phyloP scores from a whole-genome alignment of 805 yeast species.

The Metschnikowia santaceciliae region DNA sequence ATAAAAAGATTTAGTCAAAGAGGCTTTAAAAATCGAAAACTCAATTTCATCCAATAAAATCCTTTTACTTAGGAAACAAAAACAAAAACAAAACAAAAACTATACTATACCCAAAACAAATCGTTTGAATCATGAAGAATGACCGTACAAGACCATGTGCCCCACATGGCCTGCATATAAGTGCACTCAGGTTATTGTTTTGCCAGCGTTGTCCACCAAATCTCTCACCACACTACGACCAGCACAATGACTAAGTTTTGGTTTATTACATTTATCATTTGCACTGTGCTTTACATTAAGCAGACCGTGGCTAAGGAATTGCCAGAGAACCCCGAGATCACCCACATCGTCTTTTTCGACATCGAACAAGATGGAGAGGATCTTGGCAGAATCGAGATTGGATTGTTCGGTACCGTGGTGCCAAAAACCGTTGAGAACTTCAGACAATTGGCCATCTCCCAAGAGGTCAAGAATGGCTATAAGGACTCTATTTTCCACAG shows the following conservation, averaged over 20 bases:
- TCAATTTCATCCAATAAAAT: too few relatives aligned
- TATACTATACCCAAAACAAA: too few relatives aligned
- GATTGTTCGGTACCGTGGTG: conserved; percentile 80
- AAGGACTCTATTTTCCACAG: conserved; percentile 66
- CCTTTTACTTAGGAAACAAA: too few relatives aligned
- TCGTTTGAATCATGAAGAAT: too few relatives aligned
- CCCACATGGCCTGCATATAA: background rate
- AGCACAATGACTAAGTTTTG: conserved; percentile 15
- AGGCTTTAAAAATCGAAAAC: too few relatives aligned
- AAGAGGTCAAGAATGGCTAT: conserved; percentile 65
- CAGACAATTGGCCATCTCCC: conserved; percentile 60
- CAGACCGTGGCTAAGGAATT: conserved; percentile 9
- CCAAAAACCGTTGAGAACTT: conserved; percentile 90
- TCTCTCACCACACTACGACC: background rate
- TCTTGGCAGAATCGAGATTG: conserved; percentile 81
- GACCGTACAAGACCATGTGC: too few relatives aligned
- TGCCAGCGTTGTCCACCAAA: background rate
- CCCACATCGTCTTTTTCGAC: conserved; percentile 83
- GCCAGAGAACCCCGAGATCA: conserved; percentile 51
- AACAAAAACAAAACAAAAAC: too few relatives aligned
- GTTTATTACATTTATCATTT: conserved; percentile 12
- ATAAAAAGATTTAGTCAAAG: too few relatives aligned
- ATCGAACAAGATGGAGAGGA: conserved; percentile 71
- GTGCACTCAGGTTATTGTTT: background rate
- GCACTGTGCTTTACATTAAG: conserved; percentile 12